These are phyloP conservation scores for Quercus glauca DNA, from an alignment of 306 rosid species.

Conservation along the genomic window DNA sequence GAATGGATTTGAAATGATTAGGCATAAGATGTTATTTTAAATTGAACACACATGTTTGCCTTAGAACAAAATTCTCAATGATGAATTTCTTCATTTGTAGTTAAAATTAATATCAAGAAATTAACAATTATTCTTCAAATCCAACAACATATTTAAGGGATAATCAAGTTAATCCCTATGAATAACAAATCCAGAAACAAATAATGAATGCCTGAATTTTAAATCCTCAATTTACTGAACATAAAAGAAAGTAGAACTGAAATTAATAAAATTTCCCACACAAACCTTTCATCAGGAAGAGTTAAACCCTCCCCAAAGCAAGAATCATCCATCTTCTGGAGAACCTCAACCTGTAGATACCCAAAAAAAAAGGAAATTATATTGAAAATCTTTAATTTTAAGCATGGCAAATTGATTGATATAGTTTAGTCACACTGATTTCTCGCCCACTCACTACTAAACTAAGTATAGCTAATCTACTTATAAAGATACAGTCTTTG, in stretches of 20 bases:
- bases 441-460: neutral
- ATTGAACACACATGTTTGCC: too few relatives aligned
- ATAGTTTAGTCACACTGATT: neutral
- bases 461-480: neutral
- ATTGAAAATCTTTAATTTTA: neutral
- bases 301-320: constrained; percentile 93
- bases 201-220: neutral
- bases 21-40: too few relatives aligned
- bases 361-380: constrained; percentile 8
- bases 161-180: neutral
- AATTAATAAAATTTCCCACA: constrained; percentile 8
- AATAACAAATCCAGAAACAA: too few relatives aligned
- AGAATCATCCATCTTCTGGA: constrained; percentile 56
- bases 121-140: neutral
- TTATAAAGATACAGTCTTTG: neutral
- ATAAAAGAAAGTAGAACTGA: neutral
- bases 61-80: too few relatives aligned
- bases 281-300: constrained; percentile 65
- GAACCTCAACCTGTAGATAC: constrained; percentile 54
- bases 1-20: too few relatives aligned
- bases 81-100: too few relatives aligned
- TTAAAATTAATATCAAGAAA: too few relatives aligned
- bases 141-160: neutral
- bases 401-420: neutral
- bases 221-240: neutral